Conservation (phyloP, 176 grass and related monocot species). For the Raddia distichophylla region DNA sequence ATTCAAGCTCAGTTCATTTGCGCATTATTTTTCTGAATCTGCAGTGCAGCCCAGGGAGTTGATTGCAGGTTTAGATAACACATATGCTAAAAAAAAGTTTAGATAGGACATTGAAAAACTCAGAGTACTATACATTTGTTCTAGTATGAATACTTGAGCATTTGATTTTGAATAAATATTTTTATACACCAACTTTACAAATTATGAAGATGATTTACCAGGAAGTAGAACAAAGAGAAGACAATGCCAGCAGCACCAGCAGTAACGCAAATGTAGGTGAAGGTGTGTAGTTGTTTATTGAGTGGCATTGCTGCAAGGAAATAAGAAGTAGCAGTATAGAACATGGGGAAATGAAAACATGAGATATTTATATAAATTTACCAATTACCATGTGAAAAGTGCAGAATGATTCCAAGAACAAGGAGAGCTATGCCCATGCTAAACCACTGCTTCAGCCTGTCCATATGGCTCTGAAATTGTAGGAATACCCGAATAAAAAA, state of each 20-base stretch:
- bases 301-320: constrained; percentile 68
- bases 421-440: constrained; percentile 66
- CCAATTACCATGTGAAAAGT: constrained; percentile 79
- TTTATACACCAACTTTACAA: background rate
- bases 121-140: background rate
- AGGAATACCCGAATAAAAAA: constrained; percentile 23
- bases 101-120: background rate
- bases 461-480: constrained; percentile 53
- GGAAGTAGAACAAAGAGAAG: constrained; percentile 71
- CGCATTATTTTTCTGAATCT: background rate
- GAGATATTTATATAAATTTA: too few species aligned
- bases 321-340: background rate
- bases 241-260: constrained; percentile 70
- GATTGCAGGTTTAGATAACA: background rate
- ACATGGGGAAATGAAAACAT: background rate
- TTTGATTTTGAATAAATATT: background rate
- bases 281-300: constrained; percentile 89
- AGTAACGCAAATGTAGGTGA: constrained; percentile 89
- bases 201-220: constrained; percentile 45
- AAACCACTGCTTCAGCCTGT: constrained; percentile 82
- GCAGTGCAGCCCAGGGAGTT: background rate
- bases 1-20: background rate
- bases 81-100: background rate
- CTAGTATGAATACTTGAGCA: background rate
- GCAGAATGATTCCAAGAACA: constrained; percentile 72